These are phyloP conservation scores for Chlamydomonas incerta DNA, from an alignment of 139 green algal species.

Conservation along the genomic window DNA sequence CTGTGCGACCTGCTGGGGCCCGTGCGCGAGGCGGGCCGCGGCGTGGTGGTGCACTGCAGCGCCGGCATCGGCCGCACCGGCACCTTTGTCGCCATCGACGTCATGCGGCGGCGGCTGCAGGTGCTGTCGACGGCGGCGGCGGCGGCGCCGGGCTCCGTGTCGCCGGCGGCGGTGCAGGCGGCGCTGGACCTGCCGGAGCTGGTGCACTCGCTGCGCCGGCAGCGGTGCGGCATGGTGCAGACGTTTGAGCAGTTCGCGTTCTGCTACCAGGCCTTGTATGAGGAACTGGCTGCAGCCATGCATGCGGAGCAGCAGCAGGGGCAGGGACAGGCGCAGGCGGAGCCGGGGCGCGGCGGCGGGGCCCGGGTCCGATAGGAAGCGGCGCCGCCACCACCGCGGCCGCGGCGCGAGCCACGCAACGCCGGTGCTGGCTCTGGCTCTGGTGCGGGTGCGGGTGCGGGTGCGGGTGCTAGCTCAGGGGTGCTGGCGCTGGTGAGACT, in stretches of 20 bases:
- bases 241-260: conserved; percentile 88
- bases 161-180: conserved; percentile 6
- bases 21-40: neutral
- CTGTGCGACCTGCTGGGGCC: conserved; percentile 59
- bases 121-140: conserved; percentile 30
- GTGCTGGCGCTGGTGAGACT: no score
- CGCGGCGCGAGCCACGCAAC: no score
- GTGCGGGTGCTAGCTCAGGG: no score
- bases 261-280: conserved; percentile 64
- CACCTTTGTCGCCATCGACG: conserved; percentile 85
- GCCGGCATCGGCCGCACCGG: conserved; percentile 86
- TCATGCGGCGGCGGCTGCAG: conserved; percentile 73
- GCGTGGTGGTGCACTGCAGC: conserved; percentile 70
- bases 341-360: neutral
- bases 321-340: neutral
- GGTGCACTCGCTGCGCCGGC: conserved; percentile 74
- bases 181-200: conserved; percentile 76
- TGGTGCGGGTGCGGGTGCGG: no score
- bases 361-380: neutral
- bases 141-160: conserved; percentile 3
- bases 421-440: no score
- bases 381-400: no score
- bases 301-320: neutral
- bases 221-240: conserved; percentile 93
- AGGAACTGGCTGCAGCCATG: conserved; percentile 18